Percentiles rank a stretch among this genome's conserved stretches.
phyloP scores from a whole-genome alignment of 1,139 yeast genomes.

The Lodderomyces beijingensis region DNA sequence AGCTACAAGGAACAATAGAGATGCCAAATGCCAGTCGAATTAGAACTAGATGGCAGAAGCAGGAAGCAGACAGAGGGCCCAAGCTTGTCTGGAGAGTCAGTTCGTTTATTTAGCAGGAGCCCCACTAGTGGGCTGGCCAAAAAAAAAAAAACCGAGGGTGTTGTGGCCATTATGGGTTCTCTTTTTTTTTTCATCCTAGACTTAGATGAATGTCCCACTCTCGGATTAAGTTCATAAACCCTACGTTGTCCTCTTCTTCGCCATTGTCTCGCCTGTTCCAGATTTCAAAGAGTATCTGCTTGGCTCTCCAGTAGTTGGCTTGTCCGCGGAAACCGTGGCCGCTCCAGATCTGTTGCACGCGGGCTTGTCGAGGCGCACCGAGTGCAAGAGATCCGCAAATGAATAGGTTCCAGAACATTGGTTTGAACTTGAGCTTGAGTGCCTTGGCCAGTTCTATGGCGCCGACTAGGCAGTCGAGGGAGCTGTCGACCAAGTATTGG shows the following conservation, averaged over 20 bases:
- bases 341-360: slow-evolving; percentile 30
- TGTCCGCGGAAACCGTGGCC: slow-evolving; percentile 16
- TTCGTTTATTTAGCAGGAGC: too few species aligned
- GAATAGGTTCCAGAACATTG: slow-evolving; percentile 48
- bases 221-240: slow-evolving; percentile 52
- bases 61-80: too few species aligned
- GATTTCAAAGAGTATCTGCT: slow-evolving; percentile 50
- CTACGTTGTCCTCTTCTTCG: slow-evolving; percentile 37
- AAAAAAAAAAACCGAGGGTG: background rate
- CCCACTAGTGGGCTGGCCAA: too few species aligned
- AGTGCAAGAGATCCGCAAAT: slow-evolving; percentile 42
- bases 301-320: slow-evolving; percentile 49
- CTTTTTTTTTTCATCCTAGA: slow-evolving; percentile 27
- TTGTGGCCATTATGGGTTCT: too few species aligned
- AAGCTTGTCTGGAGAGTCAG: too few species aligned
- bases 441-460: slow-evolving; percentile 7
- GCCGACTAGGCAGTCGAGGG: slow-evolving; percentile 26
- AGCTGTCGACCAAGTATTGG: slow-evolving; percentile 29
- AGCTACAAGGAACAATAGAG: too few species aligned
- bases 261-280: slow-evolving; percentile 42
- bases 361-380: slow-evolving; percentile 11
- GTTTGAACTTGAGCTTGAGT: slow-evolving; percentile 13
- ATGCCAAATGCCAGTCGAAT: too few species aligned
- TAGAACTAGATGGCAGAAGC: too few species aligned
- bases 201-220: slow-evolving; percentile 49